Evolutionary conservation across 805 yeast genomes (phyloP), one percentile per base, ranked within the genome.

Genomic region (Monosporozyma yasuniensis): DNA sequence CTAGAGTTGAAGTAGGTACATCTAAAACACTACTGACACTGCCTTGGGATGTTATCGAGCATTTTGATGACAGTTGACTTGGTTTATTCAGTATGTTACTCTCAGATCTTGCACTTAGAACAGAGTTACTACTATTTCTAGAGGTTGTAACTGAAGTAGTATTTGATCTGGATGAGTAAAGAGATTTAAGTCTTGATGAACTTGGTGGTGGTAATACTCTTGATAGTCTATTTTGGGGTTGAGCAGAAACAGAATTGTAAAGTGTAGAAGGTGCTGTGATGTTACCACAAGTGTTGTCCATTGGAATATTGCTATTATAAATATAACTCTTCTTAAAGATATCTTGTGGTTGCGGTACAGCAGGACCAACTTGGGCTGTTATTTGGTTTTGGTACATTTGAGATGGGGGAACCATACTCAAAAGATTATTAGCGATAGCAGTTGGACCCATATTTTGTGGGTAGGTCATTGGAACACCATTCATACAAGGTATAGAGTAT

Each of bases 161-260:
- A 10, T 19, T 21, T 39, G 42, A 18, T 21, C 25, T 21, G 11
- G 42, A 39, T 19, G n/a, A 21, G 8, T 19, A 39, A 11, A 39
- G 10, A 1, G 42, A 19, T 3, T 14, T 19, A 21, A 19, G 4
- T 18, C 42, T 21, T 7, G n/a, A 21, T 19, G 42, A 4, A 10
- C 11, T 21, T 19, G 34, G 34, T 27, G 46, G 46, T 18, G 46
- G 46, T 34, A 44, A 19, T 3, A 44, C 46, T 32, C 46, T 44
- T n/a, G 46, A 22, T 9, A 44, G 16, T 19, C 27, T 44, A 11
- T 28, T 28, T 38, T 16, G 25, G 23, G 9, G 3, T 19, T 37
- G 41, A 11, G 16, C 18, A 10, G 41, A 37, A 3, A 18, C 14
- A 8, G 21, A 19, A 10, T 18, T 19, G 14, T 37, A 37, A 10